Base-by-base conservation (phyloP, 306 rosid genomes). In the Lathyrus aphaca region DNA sequence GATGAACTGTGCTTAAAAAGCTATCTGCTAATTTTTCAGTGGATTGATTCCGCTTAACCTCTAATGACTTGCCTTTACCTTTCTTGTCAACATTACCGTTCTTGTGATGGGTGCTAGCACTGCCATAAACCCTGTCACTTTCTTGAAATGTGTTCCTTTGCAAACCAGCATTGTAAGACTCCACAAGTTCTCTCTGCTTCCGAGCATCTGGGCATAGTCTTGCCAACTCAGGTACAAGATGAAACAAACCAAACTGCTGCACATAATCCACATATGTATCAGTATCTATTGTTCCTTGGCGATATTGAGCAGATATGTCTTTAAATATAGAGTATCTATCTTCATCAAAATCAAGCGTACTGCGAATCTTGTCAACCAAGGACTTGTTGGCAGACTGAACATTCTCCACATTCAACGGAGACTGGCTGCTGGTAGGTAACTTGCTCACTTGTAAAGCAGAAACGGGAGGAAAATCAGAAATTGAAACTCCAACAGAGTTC, bases 361-460 rank as follows among this genome's bases (percentile, higher is more conserved):
- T 57, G 1, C 82, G 92, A 69, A 94, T 91, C 89, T 86, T 91
- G 64, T 91, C 99, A 69, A 94, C 92, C 79, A 94, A 74, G 50
- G 99, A 84, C 77, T 87, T 89, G 73, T 94, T 94, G 62, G 99
- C 99, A 80, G 88, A 84, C 19, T 91, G 92, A 61, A 94, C 92
- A 71, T 83, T 82, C 35, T 64, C 91, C 73, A 71, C 73, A 4
- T 81, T 84, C 60, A 67, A 60, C 29, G 35, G 18, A 73, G 87
- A 51, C 81, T 78, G 94, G 82, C 74, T 74, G 69, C 77, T 84
- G 2, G 72, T 19, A 69, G 92, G 85, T 43, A 61, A 40, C 84
- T 84, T 89, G 16, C 81, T 84, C 40, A 64, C 75, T 54, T 77
- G 88, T 64, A 85, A 79, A 15, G 78, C 86, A 74, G 97, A 88